phyloP scores from a whole-genome alignment of 2,329 filamentous ascomycete species.

The Colletotrichum sp. region DNA sequence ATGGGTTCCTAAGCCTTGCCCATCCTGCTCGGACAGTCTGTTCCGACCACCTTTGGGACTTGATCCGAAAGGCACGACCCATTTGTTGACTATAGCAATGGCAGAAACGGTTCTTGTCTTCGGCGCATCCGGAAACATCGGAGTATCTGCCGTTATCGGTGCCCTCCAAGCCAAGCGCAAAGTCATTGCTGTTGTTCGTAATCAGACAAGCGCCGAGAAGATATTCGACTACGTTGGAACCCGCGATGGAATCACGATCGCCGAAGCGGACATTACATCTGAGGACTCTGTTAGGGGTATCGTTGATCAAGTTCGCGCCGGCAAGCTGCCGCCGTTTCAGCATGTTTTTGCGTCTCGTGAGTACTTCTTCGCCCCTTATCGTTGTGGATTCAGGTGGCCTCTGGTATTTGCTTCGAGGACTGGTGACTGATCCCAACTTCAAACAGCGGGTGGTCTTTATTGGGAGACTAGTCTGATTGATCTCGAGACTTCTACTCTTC shows the following conservation, averaged over 20 bases:
- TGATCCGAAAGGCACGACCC: neutral
- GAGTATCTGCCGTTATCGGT: conserved; percentile 34
- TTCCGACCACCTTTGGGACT: neutral
- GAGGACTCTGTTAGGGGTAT: conserved; percentile 34
- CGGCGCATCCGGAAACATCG: conserved; percentile 43
- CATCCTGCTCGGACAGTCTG: neutral
- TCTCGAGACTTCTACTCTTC: conserved; percentile 25
- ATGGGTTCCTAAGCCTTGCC: neutral
- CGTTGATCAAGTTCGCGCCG: conserved; percentile 36
- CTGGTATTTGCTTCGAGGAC: neutral
- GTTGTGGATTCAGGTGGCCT: neutral
- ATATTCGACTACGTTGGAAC: conserved; percentile 32
- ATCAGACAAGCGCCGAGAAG: conserved; percentile 35
- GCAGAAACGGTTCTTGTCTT: conserved; percentile 39
- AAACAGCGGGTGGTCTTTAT: conserved; percentile 30
- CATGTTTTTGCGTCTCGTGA: conserved; percentile 39
- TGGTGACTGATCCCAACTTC: neutral
- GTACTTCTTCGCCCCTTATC: neutral
- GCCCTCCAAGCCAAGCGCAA: conserved; percentile 31
- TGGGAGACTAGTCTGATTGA: conserved; percentile 24
- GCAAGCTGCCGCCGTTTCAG: conserved; percentile 40
- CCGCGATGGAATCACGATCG: conserved; percentile 32
- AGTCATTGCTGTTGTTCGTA: conserved; percentile 42
- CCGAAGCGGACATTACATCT: conserved; percentile 35
- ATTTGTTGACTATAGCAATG: neutral